phyloP scores from a whole-genome alignment of 2,329 filamentous ascomycete species.

The Neoscytalidium dimidiatum region DNA sequence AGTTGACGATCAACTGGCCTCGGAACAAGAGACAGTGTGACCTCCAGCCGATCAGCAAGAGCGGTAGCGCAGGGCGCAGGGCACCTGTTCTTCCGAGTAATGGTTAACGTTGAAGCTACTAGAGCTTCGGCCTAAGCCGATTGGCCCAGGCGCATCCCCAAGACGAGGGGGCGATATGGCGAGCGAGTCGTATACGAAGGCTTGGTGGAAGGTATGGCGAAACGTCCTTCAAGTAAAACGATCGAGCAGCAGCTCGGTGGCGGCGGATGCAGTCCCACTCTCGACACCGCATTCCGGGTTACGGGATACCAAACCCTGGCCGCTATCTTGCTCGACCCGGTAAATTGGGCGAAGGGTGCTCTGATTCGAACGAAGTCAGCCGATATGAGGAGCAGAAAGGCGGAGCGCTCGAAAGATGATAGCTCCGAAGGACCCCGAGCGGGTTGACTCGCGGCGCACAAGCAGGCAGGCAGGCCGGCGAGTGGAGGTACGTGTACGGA shows the following conservation, averaged over 20 bases:
- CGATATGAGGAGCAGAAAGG: not conserved
- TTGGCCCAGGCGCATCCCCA: not conserved
- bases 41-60: too few relatives aligned
- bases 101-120: not conserved
- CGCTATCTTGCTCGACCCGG: not conserved
- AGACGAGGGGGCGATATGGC: not conserved
- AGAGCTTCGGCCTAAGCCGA: not conserved
- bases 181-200: slow-evolving; percentile 2
- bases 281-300: slow-evolving; percentile 15
- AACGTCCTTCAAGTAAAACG: not conserved
- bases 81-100: slow-evolving; percentile 3
- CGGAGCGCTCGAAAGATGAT: not conserved
- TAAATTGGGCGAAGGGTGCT: not conserved
- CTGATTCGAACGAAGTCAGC: not conserved
- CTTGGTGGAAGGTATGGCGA: slow-evolving; percentile 3
- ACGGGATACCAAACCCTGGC: not conserved
- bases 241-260: not conserved
- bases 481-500: too few relatives aligned
- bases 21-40: not conserved
- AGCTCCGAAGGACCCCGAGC: not conserved
- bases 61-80: not conserved
- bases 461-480: not conserved
- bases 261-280: slow-evolving; percentile 1
- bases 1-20: not conserved
- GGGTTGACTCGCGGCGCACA: slow-evolving; percentile 2